These are phyloP conservation scores for Truncatella angustata DNA, from an alignment of 2,329 filamentous ascomycete species.

Conservation along the genomic window DNA sequence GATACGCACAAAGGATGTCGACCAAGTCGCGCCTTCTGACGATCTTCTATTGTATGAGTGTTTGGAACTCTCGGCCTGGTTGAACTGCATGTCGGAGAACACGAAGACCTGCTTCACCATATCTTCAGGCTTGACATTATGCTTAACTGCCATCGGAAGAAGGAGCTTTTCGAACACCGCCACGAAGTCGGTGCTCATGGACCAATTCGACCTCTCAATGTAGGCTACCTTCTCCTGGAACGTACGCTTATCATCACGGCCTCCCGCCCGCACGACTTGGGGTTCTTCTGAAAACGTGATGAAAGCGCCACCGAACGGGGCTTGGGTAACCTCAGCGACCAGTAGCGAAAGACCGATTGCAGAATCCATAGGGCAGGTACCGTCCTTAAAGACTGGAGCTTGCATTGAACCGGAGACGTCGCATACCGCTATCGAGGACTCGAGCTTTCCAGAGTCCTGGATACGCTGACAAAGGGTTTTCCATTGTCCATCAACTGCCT, in stretches of 20 bases:
- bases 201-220: constrained; percentile 34
- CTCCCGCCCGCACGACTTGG: constrained; percentile 27
- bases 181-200: constrained; percentile 49
- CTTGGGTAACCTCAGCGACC: constrained; percentile 48
- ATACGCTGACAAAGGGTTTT: constrained; percentile 55
- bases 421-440: constrained; percentile 54
- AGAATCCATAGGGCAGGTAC: constrained; percentile 49
- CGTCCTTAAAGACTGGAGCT: constrained; percentile 36
- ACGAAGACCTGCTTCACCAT: constrained; percentile 63
- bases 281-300: constrained; percentile 52
- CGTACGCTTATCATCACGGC: constrained; percentile 34
- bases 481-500: constrained; percentile 52
- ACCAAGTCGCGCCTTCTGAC: constrained; percentile 27
- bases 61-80: constrained; percentile 36
- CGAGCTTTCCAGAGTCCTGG: constrained; percentile 51
- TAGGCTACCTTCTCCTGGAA: constrained; percentile 40
- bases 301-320: constrained; percentile 53
- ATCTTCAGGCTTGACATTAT: constrained; percentile 50
- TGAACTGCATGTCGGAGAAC: constrained; percentile 62
- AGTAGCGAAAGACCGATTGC: constrained; percentile 57
- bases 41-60: too few relatives aligned
- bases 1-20: constrained; percentile 49
- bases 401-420: constrained; percentile 57
- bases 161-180: constrained; percentile 54
- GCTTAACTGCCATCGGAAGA: constrained; percentile 49